Conservation (phyloP, 2,329 filamentous ascomycete genomes). For the Blastomyces gilchristii region DNA sequence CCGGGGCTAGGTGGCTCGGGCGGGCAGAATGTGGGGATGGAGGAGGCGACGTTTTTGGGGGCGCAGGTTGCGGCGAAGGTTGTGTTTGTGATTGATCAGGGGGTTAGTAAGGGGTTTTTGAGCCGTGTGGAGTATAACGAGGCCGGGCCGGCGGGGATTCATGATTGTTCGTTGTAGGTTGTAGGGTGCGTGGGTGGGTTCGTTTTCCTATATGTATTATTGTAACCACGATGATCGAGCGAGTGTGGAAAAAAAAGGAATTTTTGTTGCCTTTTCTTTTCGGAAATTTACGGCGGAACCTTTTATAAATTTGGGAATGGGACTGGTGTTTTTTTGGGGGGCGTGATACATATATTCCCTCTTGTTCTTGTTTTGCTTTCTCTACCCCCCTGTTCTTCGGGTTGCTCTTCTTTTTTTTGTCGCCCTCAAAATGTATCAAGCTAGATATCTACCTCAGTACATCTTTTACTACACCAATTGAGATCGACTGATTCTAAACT, state of each 20-base stretch:
- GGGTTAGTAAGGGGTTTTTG: conserved; percentile 58
- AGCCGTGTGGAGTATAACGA: conserved; percentile 59
- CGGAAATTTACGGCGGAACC: background rate
- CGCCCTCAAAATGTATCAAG: background rate
- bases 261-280: background rate
- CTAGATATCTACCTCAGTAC: background rate
- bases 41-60: conserved; percentile 79
- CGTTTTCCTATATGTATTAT: background rate
- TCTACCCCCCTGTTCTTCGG: background rate
- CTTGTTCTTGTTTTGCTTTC: background rate
- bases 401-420: background rate
- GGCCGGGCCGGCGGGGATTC: conserved; percentile 53
- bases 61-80: conserved; percentile 76
- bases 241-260: too few relatives aligned
- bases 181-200: background rate
- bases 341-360: background rate
- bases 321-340: background rate
- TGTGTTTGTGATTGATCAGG: conserved; percentile 58
- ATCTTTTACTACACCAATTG: background rate
- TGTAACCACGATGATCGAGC: too few relatives aligned
- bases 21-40: conserved; percentile 44
- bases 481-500: background rate
- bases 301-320: background rate
- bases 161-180: conserved; percentile 39
- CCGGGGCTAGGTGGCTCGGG: background rate